phyloP scores from a whole-genome alignment of 2,329 filamentous ascomycete genomes.

The Fusarium sp. region DNA sequence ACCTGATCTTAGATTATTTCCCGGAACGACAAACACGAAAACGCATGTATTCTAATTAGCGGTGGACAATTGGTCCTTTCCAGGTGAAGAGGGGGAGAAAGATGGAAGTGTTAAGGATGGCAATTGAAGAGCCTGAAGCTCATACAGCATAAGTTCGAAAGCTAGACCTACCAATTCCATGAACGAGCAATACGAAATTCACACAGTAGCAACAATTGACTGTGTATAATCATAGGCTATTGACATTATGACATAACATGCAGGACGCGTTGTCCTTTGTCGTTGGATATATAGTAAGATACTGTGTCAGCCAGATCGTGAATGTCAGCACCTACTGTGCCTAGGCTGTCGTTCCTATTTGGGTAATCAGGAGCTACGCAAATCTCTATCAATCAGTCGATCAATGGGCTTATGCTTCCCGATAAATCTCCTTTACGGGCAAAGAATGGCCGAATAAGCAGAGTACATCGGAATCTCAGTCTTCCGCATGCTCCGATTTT shows the following conservation, averaged over 20 bases:
- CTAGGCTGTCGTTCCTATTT: slow-evolving; percentile 28
- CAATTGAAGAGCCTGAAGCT: background rate
- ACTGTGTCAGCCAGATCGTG: slow-evolving; percentile 1
- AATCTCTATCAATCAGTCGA: slow-evolving; percentile 28
- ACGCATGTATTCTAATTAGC: slow-evolving; percentile 38
- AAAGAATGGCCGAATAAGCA: slow-evolving; percentile 2
- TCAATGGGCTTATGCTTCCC: slow-evolving; percentile 28
- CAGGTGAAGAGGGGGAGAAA: background rate
- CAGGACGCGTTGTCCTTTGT: background rate
- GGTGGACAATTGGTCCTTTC: slow-evolving; percentile 17
- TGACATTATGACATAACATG: slow-evolving; percentile 6
- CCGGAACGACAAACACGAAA: slow-evolving; percentile 25
- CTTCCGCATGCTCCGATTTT: slow-evolving; percentile 37
- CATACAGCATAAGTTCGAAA: background rate
- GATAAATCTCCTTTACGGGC: slow-evolving; percentile 7
- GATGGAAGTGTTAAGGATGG: background rate
- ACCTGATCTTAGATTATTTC: slow-evolving; percentile 30
- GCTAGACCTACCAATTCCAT: slow-evolving; percentile 4
- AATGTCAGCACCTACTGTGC: slow-evolving; percentile 2
- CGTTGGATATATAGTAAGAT: slow-evolving; percentile 12
- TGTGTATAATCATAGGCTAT: background rate
- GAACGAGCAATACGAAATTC: slow-evolving; percentile 12
- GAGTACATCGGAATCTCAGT: slow-evolving; percentile 25
- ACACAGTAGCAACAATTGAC: background rate
- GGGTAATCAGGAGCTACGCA: slow-evolving; percentile 19